Evolutionary conservation across 306 rosid genomes (phyloP).

Genomic region (Pyrus communis): DNA sequence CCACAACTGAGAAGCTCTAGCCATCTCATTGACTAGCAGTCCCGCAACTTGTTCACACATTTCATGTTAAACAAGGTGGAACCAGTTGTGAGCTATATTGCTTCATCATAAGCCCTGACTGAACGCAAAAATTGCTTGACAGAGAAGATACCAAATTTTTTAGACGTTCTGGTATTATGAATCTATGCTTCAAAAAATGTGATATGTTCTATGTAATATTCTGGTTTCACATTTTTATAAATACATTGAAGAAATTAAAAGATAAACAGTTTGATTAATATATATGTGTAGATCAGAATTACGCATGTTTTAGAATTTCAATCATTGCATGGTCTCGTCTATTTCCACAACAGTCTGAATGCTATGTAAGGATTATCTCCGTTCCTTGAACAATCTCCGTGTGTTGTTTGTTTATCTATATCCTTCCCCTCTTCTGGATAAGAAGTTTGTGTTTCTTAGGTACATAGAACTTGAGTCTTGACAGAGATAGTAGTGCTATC

Average conservation of each 20-base stretch:
- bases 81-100: not conserved
- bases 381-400: not conserved
- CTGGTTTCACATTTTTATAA: not conserved
- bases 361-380: not conserved
- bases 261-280: too few species aligned
- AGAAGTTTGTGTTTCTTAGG: conserved; percentile 34
- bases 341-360: not conserved
- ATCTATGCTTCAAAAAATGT: not conserved
- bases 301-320: not conserved
- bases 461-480: conserved; percentile 56
- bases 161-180: not conserved
- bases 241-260: not conserved
- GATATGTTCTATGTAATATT: not conserved
- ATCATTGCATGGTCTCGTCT: not conserved
- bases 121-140: not conserved
- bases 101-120: not conserved
- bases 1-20: too few species aligned
- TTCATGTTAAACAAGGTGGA: not conserved
- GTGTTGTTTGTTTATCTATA: not conserved
- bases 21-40: not conserved
- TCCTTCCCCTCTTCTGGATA: not conserved
- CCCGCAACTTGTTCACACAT: not conserved
- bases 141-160: not conserved
- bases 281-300: too few species aligned
- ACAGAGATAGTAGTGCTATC: conserved; percentile 69